Percentiles rank a stretch among this genome's conserved stretches.
These are phyloP conservation scores for Diaporthe humulicola DNA, from an alignment of 2,329 filamentous ascomycete genomes.

Conservation along the genomic window DNA sequence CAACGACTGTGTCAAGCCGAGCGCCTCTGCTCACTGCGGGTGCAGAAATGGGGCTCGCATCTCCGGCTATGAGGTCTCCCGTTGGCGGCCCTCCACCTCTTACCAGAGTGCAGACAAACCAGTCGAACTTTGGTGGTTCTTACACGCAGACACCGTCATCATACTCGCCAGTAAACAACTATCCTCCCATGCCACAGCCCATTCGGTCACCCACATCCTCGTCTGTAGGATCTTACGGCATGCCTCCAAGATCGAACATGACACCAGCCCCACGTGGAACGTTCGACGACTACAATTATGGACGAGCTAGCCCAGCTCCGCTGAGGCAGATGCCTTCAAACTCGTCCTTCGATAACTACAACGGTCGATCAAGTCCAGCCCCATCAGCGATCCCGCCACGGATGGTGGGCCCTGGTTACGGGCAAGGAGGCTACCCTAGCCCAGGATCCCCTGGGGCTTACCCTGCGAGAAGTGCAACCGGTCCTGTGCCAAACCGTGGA, in stretches of 20 bases:
- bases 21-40: constrained; percentile 48
- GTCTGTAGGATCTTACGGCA: constrained; percentile 41
- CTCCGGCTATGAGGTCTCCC: constrained; percentile 46
- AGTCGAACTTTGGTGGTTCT: constrained; percentile 42
- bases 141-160: constrained; percentile 45
- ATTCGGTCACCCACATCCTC: constrained; percentile 43
- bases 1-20: constrained; percentile 45
- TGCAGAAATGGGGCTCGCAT: constrained; percentile 49
- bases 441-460: constrained; percentile 33
- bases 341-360: constrained; percentile 42
- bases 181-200: constrained; percentile 46
- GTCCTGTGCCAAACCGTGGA: constrained; percentile 44
- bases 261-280: constrained; percentile 35
- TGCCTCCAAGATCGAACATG: constrained; percentile 37
- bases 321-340: constrained; percentile 30
- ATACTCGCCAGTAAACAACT: constrained; percentile 44
- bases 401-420: constrained; percentile 33
- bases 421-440: constrained; percentile 26
- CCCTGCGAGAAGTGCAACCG: constrained; percentile 48
- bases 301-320: constrained; percentile 36
- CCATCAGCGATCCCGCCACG: constrained; percentile 46
- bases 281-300: constrained; percentile 39
- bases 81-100: constrained; percentile 43
- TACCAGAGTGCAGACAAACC: constrained; percentile 45
- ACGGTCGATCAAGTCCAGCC: constrained; percentile 47